Conservation (phyloP, 192 early-diverging fungal genomes). For the Spizellomyces punctatus region DNA sequence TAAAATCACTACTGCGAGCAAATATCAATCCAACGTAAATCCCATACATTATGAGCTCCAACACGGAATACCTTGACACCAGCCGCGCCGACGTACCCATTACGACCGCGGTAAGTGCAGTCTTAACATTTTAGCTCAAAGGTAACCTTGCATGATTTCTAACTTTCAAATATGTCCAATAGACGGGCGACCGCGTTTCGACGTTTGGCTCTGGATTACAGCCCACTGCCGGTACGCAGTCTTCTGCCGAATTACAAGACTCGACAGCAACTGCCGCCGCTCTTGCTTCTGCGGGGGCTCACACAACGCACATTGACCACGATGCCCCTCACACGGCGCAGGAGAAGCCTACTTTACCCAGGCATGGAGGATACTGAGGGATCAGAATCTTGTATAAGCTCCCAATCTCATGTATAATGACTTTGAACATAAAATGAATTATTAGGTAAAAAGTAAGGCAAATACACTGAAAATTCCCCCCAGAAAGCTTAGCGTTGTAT, state of each 20-base stretch:
- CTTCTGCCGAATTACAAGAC: neutral
- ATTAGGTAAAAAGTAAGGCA: too few species aligned
- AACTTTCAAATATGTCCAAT: neutral
- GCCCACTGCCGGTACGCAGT: neutral
- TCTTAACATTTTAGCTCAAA: neutral
- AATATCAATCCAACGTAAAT: neutral
- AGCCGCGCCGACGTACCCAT: constrained; percentile 13
- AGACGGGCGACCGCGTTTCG: constrained; percentile 11
- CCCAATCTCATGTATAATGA: too few species aligned
- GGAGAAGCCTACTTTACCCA: constrained; percentile 26
- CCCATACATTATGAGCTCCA: constrained; percentile 12
- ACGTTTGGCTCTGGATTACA: neutral
- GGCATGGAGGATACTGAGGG: constrained; percentile 14
- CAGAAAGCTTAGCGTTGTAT: too few species aligned
- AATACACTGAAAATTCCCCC: too few species aligned
- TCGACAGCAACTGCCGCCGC: neutral
- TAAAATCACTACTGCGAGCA: neutral
- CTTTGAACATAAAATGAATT: too few species aligned
- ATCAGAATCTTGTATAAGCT: too few species aligned
- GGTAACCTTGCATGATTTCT: too few species aligned
- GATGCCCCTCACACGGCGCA: constrained; percentile 24
- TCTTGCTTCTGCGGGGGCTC: neutral
- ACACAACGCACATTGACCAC: constrained; percentile 23
- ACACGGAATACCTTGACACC: constrained; percentile 28
- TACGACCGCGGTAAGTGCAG: constrained; percentile 10